Evolutionary conservation across 805 yeast genomes (phyloP), one percentile per base, ranked within the genome.

Genomic region (Ogataea nakhonphanomensis): DNA sequence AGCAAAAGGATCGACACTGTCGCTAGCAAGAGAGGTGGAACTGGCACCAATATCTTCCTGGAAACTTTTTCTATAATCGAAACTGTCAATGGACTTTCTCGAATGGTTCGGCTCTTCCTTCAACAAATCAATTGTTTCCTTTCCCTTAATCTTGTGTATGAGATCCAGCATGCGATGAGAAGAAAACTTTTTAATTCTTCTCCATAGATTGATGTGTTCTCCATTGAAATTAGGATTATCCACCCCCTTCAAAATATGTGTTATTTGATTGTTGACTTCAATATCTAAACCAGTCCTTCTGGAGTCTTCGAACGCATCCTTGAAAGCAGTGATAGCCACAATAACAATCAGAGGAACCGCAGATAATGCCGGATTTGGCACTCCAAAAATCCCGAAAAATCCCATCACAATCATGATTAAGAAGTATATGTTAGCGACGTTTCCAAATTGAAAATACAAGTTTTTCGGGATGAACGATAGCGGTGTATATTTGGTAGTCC

Each of bases 401-500:
- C 96, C 96, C 46, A 91, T 65, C 49, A 91, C 81, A 55, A 82
- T 82, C 65, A 87, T 69, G 25, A 79, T 67, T 53, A 91, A 67
- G 73, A 91, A 91, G 67, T 89, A 91, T 36, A 87, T 68, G 64
- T 91, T 91, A 31, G 99, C 99, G 47, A 90, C 77, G 61, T 90
- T 91, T 51, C 76, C 78, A 62, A 90, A 90, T 66, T 93, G 98
- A 48, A 76, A 73, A 33, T 66, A 62, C 34, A 91, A 61, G 64
- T 91, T 89, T 61, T 89, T 89, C 3, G 98, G 98, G 23, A 93
- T 49, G 57, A 91, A 91, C 7, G 88, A 70, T 33, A 93, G 58
- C 5, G 98, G 96, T 2, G 97, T 91, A 63, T 91, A 91, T 66
- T 88, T 91, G 2, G 99, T 88, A 0, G 98, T 89, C 67, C 97